Evolutionary conservation across 2,329 filamentous ascomycete species (phyloP).

Genomic region (Aureobasidium pullulans): DNA sequence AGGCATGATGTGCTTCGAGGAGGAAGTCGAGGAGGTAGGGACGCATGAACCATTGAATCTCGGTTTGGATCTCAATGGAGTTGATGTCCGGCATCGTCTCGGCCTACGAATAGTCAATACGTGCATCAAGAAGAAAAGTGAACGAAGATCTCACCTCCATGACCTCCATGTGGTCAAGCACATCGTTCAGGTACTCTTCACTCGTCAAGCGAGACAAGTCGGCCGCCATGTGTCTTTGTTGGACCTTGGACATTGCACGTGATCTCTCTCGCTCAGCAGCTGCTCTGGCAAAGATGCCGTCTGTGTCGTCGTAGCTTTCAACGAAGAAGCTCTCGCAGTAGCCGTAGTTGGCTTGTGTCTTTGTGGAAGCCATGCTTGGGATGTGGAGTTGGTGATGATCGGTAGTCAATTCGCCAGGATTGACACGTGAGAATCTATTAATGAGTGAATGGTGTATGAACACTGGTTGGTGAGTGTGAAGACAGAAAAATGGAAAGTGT

Average conservation of each 20-base stretch:
- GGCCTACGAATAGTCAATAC: conserved; percentile 39
- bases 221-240: conserved; percentile 80
- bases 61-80: conserved; percentile 96
- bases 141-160: conserved; percentile 64
- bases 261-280: conserved; percentile 67
- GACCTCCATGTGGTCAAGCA: conserved; percentile 85
- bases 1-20: conserved; percentile 92
- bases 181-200: conserved; percentile 90
- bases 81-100: conserved; percentile 93
- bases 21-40: conserved; percentile 97
- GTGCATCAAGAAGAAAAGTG: neutral
- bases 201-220: conserved; percentile 78
- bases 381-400: conserved; percentile 33
- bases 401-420: conserved; percentile 43
- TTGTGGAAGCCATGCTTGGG: conserved; percentile 51
- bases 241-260: conserved; percentile 70
- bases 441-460: conserved; percentile 20
- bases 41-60: conserved; percentile 99
- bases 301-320: conserved; percentile 51
- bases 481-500: conserved; percentile 33
- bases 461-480: conserved; percentile 9
- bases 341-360: conserved; percentile 46
- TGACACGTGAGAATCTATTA: conserved; percentile 28
- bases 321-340: conserved; percentile 64
- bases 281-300: conserved; percentile 46